A percentile compares a stretch with the other conserved stretches of the same genome.
Evolutionary conservation across 805 yeast species (phyloP).

Genomic region (Yamadazyma takamatsuzukensis): DNA sequence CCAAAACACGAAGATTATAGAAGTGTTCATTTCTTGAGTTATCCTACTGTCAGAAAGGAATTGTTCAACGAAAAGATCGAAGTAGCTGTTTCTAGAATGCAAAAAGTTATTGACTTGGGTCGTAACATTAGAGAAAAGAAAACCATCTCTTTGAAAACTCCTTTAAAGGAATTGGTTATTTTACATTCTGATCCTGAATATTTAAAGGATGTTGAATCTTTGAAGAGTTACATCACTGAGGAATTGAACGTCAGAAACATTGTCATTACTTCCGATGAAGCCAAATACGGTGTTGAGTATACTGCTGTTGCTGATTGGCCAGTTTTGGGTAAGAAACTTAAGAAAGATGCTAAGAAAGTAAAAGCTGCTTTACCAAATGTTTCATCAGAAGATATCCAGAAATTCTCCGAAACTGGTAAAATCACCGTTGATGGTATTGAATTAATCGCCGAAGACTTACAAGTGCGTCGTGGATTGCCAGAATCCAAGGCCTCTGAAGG

Average conservation of each 20-base stretch:
- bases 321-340: constrained; percentile 92
- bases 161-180: constrained; percentile 82
- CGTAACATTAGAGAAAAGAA: constrained; percentile 96
- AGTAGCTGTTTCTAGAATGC: constrained; percentile 91
- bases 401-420: constrained; percentile 67
- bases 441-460: constrained; percentile 81
- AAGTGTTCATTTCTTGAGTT: constrained; percentile 92
- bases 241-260: constrained; percentile 91
- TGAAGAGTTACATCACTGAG: constrained; percentile 77
- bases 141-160: constrained; percentile 89
- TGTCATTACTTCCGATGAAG: constrained; percentile 85
- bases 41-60: constrained; percentile 79
- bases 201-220: constrained; percentile 71
- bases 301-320: constrained; percentile 99
- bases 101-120: constrained; percentile 92
- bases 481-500: constrained; percentile 63
- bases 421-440: constrained; percentile 86
- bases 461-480: constrained; percentile 86
- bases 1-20: constrained; percentile 55
- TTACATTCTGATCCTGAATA: constrained; percentile 75
- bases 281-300: constrained; percentile 86
- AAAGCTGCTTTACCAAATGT: constrained; percentile 88
- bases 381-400: constrained; percentile 78
- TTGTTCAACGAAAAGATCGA: constrained; percentile 81
- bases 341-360: constrained; percentile 89